Conservation (phyloP, 495 filamentous ascomycete species). For the Patellaria atrata region DNA sequence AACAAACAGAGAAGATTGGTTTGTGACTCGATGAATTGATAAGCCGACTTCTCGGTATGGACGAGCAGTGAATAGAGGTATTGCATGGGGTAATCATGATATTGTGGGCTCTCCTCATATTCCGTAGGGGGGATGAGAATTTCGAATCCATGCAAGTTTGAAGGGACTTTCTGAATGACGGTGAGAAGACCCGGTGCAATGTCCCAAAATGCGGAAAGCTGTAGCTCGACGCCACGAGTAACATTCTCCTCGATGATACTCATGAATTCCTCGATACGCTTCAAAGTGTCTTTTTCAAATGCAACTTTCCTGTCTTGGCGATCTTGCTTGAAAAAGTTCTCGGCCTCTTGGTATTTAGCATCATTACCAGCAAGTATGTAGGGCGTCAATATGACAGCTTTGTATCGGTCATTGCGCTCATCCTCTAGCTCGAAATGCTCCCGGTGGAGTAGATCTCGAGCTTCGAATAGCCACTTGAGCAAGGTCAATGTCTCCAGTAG, state of each 20-base stretch:
- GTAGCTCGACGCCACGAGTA: constrained; percentile 72
- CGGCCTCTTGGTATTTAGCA: constrained; percentile 60
- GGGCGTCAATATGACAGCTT: constrained; percentile 61
- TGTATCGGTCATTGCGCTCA: constrained; percentile 75
- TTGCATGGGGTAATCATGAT: constrained; percentile 63
- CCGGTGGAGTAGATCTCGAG: constrained; percentile 69
- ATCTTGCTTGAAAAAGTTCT: constrained; percentile 70
- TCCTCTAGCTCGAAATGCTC: constrained; percentile 71
- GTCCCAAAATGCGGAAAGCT: constrained; percentile 92
- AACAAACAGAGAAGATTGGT: constrained; percentile 83
- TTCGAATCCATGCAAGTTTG: constrained; percentile 24
- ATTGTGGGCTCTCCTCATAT: constrained; percentile 71
- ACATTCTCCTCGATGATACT: constrained; percentile 75
- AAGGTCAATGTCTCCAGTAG: constrained; percentile 85
- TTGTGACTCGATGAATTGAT: constrained; percentile 93
- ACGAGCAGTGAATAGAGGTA: constrained; percentile 73
- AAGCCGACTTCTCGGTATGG: constrained; percentile 79
- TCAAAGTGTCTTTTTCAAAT: constrained; percentile 49
- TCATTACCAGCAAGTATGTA: constrained; percentile 56
- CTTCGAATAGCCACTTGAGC: constrained; percentile 95
- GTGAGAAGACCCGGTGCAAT: constrained; percentile 71
- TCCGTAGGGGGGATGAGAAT: constrained; percentile 59
- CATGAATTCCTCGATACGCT: constrained; percentile 64
- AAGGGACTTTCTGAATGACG: constrained; percentile 64
- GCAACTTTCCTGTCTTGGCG: constrained; percentile 48